These are phyloP conservation scores for Lippia alba DNA, from an alignment of 305 asterid species.

Conservation along the genomic window DNA sequence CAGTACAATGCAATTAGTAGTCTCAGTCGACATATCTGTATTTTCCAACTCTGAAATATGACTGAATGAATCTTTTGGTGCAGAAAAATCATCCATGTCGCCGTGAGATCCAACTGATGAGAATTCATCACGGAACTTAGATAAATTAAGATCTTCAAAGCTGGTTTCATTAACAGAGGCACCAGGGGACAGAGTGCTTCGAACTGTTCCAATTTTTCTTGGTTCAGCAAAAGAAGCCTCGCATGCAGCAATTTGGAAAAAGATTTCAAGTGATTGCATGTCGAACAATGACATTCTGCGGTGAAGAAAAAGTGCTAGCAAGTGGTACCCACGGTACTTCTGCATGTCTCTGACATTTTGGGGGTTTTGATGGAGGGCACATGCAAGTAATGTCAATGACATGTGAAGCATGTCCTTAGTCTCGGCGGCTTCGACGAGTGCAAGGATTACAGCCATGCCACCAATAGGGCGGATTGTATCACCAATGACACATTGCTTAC, in stretches of 20 bases:
- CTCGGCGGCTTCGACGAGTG: slow-evolving; percentile 99
- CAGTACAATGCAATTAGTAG: slow-evolving; percentile 93
- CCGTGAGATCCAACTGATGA: slow-evolving; percentile 95
- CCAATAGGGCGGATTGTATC: slow-evolving; percentile 94
- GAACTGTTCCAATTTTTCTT: slow-evolving; percentile 53
- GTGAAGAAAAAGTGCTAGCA: slow-evolving; percentile 93
- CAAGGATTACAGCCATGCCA: slow-evolving; percentile 94
- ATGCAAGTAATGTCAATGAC: slow-evolving; percentile 87
- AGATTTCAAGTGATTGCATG: slow-evolving; percentile 97
- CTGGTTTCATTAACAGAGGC: slow-evolving; percentile 57
- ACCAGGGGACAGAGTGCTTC: slow-evolving; percentile 60
- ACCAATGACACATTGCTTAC: slow-evolving; percentile 92
- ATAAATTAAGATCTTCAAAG: slow-evolving; percentile 78
- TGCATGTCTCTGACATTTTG: slow-evolving; percentile 98
- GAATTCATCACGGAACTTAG: slow-evolving; percentile 87
- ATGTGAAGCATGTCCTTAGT: slow-evolving; percentile 98
- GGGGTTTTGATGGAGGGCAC: slow-evolving; percentile 96
- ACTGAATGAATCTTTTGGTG: slow-evolving; percentile 88
- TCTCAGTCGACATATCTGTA: slow-evolving; percentile 76
- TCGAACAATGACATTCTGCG: slow-evolving; percentile 96
- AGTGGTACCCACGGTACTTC: slow-evolving; percentile 91
- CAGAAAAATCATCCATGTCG: slow-evolving; percentile 97
- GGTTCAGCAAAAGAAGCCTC: slow-evolving; percentile 98
- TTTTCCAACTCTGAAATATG: slow-evolving; percentile 92
- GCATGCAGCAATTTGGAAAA: slow-evolving; percentile 98